Conservation (phyloP, 495 filamentous ascomycete species). For the Aspergillus cavernicola region DNA sequence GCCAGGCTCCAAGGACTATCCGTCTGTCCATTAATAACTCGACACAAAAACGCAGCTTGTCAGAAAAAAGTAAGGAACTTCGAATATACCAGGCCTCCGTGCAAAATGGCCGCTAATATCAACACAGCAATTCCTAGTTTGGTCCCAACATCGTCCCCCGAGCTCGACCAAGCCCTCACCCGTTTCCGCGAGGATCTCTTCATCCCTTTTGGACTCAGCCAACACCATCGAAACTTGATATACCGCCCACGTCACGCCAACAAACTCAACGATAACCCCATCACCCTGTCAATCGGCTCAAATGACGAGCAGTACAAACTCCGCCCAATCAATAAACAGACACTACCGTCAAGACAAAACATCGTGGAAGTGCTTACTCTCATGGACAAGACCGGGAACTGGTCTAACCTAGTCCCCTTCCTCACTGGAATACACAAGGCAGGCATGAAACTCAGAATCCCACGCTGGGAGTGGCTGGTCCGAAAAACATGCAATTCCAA, state of each 20-base stretch:
- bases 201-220: conserved; percentile 57
- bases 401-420: conserved; percentile 54
- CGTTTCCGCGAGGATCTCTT: conserved; percentile 61
- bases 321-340: conserved; percentile 41
- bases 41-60: conserved; percentile 33
- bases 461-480: conserved; percentile 37
- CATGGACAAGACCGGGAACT: conserved; percentile 58
- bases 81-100: neutral
- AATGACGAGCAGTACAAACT: conserved; percentile 52
- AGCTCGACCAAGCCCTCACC: conserved; percentile 49
- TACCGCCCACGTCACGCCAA: conserved; percentile 48
- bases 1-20: conserved; percentile 28
- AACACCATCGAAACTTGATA: conserved; percentile 52
- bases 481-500: conserved; percentile 36
- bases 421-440: conserved; percentile 54
- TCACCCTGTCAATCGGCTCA: conserved; percentile 55
- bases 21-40: conserved; percentile 31
- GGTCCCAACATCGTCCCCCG: conserved; percentile 42
- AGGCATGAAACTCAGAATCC: conserved; percentile 24
- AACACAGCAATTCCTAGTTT: conserved; percentile 47
- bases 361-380: conserved; percentile 27
- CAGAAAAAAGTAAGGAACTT: conserved; percentile 29
- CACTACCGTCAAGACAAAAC: conserved; percentile 35
- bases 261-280: conserved; percentile 53
- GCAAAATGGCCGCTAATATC: neutral